Evolutionary conservation across 164 flowering plant species (phyloP), one percentile per base, ranked within the genome.

Genomic region (Akebia trifoliata): DNA sequence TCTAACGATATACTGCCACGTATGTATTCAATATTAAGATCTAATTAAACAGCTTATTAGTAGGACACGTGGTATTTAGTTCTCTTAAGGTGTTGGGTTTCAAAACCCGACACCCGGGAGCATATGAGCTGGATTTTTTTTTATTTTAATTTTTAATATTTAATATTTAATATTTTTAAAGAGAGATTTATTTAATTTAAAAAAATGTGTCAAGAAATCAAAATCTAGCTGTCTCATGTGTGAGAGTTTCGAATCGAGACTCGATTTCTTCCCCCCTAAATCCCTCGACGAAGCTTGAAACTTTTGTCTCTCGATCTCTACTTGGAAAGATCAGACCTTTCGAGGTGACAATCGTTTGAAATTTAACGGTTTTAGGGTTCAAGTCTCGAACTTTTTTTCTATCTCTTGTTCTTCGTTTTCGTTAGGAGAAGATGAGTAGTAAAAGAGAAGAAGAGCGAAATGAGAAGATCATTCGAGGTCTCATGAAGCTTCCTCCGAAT

Each of bases 401-500:
- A n/a, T 39, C 26, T 20, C 22, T n/a, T n/a, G n/a, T 37, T 36
- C 40, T 3, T 48, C 32, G 24, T 40, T 42, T 31, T 38, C 21
- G 18, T 6, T 21, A 22, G 34, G 53, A 49, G 30, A 67, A 63
- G 54, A 90, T 90, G 89, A 79, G 83, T 36, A 86, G 94, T 64
- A 84, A 73, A 57, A 89, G 63, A 72, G 89, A 82, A 61, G 99
- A 93, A 51, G 99, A 93, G 78, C 56, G 93, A 7, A 87, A 87
- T 62, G 99, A 93, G 78, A 93, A 87, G 86, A 82, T 93, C 20
- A 87, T 93, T 1, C 72, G 99, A 60, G 99, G 99, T 20, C 90
- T 93, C 56, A 81, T 90, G 92, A 93, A 93, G 83, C 95, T 93
- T 49, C 99, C 99, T 25, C 99, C 99, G 9, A 92, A 92, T 81